These are phyloP conservation scores for Diaporthe sp. DNA, from an alignment of 2,329 filamentous ascomycete genomes.

Conservation along the genomic window DNA sequence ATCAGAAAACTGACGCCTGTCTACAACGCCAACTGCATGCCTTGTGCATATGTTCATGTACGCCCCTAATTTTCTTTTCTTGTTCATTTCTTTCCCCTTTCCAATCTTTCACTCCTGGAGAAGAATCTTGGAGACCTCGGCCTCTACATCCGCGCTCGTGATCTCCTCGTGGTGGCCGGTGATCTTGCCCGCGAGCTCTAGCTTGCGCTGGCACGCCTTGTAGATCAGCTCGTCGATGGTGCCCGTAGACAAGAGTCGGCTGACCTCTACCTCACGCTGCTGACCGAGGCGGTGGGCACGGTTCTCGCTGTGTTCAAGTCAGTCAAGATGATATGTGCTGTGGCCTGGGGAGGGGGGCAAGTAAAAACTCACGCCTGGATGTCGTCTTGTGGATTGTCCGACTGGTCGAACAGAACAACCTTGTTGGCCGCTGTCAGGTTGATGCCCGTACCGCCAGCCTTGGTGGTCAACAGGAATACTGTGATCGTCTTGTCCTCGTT, in stretches of 20 bases:
- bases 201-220: slow-evolving; percentile 90
- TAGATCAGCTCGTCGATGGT: slow-evolving; percentile 97
- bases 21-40: slow-evolving; percentile 29
- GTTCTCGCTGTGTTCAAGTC: slow-evolving; percentile 77
- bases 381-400: slow-evolving; percentile 98
- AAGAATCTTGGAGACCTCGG: slow-evolving; percentile 37
- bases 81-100: not conserved
- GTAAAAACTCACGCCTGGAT: slow-evolving; percentile 71
- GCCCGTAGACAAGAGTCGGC: slow-evolving; percentile 82
- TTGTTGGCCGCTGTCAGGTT: slow-evolving; percentile 97
- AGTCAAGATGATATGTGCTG: not conserved
- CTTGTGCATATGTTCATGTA: not conserved
- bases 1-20: slow-evolving; percentile 34
- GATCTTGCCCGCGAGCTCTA: slow-evolving; percentile 82
- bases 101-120: slow-evolving; percentile 6
- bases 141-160: slow-evolving; percentile 33
- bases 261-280: slow-evolving; percentile 89
- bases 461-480: slow-evolving; percentile 93
- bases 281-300: slow-evolving; percentile 96
- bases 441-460: slow-evolving; percentile 95
- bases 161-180: slow-evolving; percentile 53
- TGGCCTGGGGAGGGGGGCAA: not conserved
- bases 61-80: not conserved
- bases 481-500: slow-evolving; percentile 82
- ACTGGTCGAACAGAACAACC: slow-evolving; percentile 96